A percentile compares a stretch with the other conserved stretches of the same genome.
Conservation (phyloP, 208 protist genomes). For the Wallacemonas sp. region DNA sequence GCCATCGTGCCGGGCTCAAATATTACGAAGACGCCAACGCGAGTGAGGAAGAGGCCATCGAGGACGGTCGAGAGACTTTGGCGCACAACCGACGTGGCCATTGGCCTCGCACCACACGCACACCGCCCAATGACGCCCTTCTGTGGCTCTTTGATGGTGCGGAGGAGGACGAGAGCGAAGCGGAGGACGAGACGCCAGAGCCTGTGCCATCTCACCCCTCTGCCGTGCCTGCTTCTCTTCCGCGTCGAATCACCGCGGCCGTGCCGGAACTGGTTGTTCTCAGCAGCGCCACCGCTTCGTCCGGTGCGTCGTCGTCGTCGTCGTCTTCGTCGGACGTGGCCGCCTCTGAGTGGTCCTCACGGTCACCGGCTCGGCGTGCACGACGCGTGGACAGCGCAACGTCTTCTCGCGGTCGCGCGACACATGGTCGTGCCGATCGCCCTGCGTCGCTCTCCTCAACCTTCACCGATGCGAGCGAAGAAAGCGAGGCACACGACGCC, state of each 20-base stretch:
- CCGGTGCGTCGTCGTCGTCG: not conserved
- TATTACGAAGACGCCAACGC: conserved; percentile 44
- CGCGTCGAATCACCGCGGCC: no score
- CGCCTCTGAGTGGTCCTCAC: no score
- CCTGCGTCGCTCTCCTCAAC: no score
- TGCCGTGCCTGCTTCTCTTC: no score
- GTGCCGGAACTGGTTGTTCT: not conserved
- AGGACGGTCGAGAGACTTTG: not conserved
- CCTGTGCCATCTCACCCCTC: no score
- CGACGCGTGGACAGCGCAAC: no score
- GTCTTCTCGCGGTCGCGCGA: no score
- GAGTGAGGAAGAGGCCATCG: conserved; percentile 21
- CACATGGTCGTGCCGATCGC: no score
- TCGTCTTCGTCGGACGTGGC: conserved; percentile 4
- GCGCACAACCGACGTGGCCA: not conserved
- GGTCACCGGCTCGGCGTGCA: no score
- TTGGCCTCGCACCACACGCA: not conserved
- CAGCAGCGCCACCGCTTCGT: conserved; percentile 11
- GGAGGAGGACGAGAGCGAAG: conserved; percentile 14
- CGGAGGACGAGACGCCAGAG: not conserved
- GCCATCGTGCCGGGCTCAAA: conserved; percentile 33
- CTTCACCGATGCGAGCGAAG: not conserved
- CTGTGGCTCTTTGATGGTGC: conserved; percentile 2
- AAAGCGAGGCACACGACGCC: conserved; percentile 20
- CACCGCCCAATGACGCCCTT: conserved; percentile 3